Percentiles rank a stretch among this genome's conserved stretches.
Evolutionary conservation across 1,284 basidiomycete species (phyloP).

Genomic region (Cutaneotrichosporon spelunceum): DNA sequence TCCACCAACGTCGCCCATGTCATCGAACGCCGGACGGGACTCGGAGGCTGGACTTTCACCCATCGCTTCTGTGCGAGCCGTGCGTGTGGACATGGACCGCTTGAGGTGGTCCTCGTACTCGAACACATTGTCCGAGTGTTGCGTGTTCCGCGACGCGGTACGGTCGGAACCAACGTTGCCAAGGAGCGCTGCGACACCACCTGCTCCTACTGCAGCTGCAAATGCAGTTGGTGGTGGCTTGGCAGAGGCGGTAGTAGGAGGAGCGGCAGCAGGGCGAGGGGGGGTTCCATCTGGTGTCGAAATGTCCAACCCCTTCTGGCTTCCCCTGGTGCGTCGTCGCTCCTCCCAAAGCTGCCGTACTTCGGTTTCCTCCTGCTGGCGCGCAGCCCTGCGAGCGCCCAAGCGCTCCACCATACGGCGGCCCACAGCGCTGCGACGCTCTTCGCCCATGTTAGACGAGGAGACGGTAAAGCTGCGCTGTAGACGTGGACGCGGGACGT

Average conservation of each 20-base stretch:
- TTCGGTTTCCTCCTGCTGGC: constrained; percentile 42
- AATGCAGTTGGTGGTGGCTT: background rate
- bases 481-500: constrained; percentile 39
- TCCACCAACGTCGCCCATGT: background rate
- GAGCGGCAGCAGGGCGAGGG: constrained; percentile 3
- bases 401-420: constrained; percentile 50
- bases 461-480: constrained; percentile 50
- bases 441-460: constrained; percentile 48
- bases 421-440: constrained; percentile 51
- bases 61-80: constrained; percentile 30
- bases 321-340: constrained; percentile 24
- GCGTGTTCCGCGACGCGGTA: constrained; percentile 38
- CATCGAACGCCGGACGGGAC: constrained; percentile 14
- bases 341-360: constrained; percentile 44
- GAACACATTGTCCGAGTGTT: constrained; percentile 42
- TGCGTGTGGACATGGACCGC: constrained; percentile 41
- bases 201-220: constrained; percentile 7
- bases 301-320: constrained; percentile 1
- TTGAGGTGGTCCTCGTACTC: constrained; percentile 47
- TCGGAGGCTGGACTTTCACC: constrained; percentile 12
- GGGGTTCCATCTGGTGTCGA: constrained; percentile 5
- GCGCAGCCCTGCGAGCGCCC: constrained; percentile 41
- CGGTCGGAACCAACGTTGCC: constrained; percentile 23
- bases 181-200: background rate
- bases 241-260: background rate